Evolutionary conservation across 1,284 basidiomycete genomes (phyloP), one percentile per base, ranked within the genome.

Genomic region (Irpex sp.): DNA sequence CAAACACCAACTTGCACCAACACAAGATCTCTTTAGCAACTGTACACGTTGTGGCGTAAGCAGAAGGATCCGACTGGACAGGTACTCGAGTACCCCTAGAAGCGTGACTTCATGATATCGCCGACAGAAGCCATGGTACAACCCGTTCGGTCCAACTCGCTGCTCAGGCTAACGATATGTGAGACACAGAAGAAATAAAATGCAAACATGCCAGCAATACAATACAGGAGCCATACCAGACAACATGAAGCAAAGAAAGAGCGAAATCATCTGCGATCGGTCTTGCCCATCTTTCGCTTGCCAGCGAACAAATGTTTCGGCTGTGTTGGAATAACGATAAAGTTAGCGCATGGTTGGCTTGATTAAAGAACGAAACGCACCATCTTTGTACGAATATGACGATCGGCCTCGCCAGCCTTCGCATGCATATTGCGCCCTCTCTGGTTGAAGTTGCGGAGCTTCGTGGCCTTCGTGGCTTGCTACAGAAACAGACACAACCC

Each of bases 231-330:
- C 39, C 39, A 46, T 33, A 33, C 31, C 31, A 33, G 31, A 33
- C 39, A 15, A 46, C 39, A 51, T 51, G 49, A 51, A 51, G 19
- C n/a, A 51, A 21, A 21, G n/a, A 46, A 46, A 26, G 9, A 51
- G 21, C 17, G 9, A 59, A 35, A 67, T 70, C 66, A 96, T 76
- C 94, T 84, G 72, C 93, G 85, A 72, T 89, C 81, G 50, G 93
- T 95, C 81, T 94, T 96, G 69, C 94, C 94, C 55, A 78, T 86
- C 76, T 94, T 94, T 69, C 94, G 87, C 78, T 97, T 96, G 50
- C 95, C 95, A 62, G 94, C 79, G 75, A 92, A 94, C 71, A 97
- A 75, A 79, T 94, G 92, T 74, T 91, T 93, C 60, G 91, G 90
- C 90, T 92, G 68, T n/a, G 57, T 70, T 61, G 39, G 17, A 26